These are phyloP conservation scores for Dentipellis sp. DNA, from an alignment of 768 basidiomycete species.

Conservation along the genomic window DNA sequence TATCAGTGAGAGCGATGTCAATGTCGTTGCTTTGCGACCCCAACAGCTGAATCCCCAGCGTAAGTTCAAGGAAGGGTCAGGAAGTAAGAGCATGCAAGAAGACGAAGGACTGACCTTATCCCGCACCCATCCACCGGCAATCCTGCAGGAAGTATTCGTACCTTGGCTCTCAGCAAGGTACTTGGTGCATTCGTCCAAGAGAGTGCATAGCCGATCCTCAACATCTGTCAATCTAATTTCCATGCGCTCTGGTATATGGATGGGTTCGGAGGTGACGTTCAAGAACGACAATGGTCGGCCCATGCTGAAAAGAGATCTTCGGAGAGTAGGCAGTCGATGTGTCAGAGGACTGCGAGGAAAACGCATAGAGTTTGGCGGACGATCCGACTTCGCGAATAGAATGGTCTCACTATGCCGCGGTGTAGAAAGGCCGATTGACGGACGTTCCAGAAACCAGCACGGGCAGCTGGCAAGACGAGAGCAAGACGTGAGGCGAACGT, in stretches of 20 bases:
- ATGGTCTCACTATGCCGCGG: background rate
- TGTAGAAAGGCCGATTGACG: background rate
- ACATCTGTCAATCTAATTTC: conserved; percentile 51
- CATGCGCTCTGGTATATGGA: conserved; percentile 22
- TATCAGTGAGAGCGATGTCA: conserved; percentile 81
- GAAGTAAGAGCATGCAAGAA: background rate
- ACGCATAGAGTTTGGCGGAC: background rate
- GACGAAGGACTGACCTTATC: conserved; percentile 69
- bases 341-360: background rate
- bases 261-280: conserved; percentile 14
- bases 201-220: conserved; percentile 61
- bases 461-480: too few relatives aligned
- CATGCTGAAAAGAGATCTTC: conserved; percentile 15
- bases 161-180: conserved; percentile 43
- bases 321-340: background rate
- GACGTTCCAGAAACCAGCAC: background rate
- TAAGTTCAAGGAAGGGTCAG: background rate
- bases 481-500: too few relatives aligned
- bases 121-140: conserved; percentile 97
- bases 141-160: conserved; percentile 63
- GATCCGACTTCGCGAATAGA: background rate
- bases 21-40: conserved; percentile 81
- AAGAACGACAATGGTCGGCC: conserved; percentile 12
- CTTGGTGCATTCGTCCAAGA: conserved; percentile 73
- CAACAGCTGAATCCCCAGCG: conserved; percentile 47